These are phyloP conservation scores for Mesembryanthemum crystallinum DNA, from an alignment of 148 eudicot species.

Conservation along the genomic window DNA sequence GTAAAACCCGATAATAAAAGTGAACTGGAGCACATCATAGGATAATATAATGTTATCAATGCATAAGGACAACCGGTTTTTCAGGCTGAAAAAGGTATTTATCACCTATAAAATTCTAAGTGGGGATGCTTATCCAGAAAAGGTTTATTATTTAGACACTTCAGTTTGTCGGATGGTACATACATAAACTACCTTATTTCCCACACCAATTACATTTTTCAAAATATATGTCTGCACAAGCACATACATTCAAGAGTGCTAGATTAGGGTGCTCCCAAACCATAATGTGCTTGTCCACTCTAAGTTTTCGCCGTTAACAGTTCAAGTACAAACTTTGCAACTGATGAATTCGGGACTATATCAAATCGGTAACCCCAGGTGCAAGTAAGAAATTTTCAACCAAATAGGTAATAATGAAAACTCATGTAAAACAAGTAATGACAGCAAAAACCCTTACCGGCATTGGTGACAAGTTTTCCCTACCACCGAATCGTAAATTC, in stretches of 20 bases:
- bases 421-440: background rate
- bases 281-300: too few species aligned
- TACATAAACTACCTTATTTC: background rate
- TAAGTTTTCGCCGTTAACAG: too few species aligned
- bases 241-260: background rate
- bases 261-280: too few species aligned
- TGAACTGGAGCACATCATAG: background rate
- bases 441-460: slow-evolving; percentile 47
- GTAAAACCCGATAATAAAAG: background rate
- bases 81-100: background rate
- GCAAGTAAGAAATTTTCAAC: too few species aligned
- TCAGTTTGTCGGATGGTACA: slow-evolving; percentile 20
- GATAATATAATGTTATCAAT: background rate
- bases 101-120: background rate
- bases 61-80: background rate
- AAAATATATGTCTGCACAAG: background rate
- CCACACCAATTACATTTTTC: slow-evolving; percentile 15
- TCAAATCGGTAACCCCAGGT: too few species aligned
- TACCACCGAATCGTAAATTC: slow-evolving; percentile 64
- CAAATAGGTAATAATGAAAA: background rate
- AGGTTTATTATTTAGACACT: background rate
- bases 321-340: too few species aligned
- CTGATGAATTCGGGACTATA: too few species aligned
- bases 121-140: background rate
- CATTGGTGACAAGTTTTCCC: slow-evolving; percentile 98